phyloP scores from a whole-genome alignment of 345 rosid species.

The Eucalyptus cladocalyx region DNA sequence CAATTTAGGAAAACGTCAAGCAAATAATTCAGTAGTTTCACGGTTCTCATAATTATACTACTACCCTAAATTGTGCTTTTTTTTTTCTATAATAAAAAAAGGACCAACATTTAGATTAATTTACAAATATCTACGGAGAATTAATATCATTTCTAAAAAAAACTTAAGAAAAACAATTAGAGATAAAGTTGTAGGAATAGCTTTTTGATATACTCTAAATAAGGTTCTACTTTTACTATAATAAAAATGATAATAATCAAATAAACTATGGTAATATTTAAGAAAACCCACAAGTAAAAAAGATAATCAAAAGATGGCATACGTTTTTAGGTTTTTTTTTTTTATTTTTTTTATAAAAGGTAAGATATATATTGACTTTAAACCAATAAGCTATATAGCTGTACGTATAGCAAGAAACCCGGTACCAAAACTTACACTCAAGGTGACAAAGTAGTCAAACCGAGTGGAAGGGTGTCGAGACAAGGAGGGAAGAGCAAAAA shows the following conservation, averaged over 20 bases:
- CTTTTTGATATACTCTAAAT: neutral
- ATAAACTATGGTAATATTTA: neutral
- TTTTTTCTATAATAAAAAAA: neutral
- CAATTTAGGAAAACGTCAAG: neutral
- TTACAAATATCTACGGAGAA: neutral
- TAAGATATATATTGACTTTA: no score
- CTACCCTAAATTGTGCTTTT: neutral
- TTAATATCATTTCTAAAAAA: neutral
- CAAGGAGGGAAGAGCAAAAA: no score
- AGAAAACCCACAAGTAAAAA: neutral
- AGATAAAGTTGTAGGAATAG: neutral
- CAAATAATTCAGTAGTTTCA: neutral
- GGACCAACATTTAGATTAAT: neutral
- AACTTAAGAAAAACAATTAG: neutral
- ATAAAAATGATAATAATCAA: neutral
- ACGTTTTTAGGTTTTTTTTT: neutral
- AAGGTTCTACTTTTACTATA: neutral
- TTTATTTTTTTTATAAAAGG: no score
- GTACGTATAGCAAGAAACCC: fast-evolving
- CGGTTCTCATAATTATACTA: neutral
- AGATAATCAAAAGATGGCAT: neutral
- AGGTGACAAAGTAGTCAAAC: no score
- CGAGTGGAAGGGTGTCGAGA: no score
- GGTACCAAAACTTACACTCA: no score
- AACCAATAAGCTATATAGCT: fast-evolving